Evolutionary conservation across 2,329 filamentous ascomycete genomes (phyloP), one percentile per base, ranked within the genome.

Genomic region (Triangularia verruculosa): DNA sequence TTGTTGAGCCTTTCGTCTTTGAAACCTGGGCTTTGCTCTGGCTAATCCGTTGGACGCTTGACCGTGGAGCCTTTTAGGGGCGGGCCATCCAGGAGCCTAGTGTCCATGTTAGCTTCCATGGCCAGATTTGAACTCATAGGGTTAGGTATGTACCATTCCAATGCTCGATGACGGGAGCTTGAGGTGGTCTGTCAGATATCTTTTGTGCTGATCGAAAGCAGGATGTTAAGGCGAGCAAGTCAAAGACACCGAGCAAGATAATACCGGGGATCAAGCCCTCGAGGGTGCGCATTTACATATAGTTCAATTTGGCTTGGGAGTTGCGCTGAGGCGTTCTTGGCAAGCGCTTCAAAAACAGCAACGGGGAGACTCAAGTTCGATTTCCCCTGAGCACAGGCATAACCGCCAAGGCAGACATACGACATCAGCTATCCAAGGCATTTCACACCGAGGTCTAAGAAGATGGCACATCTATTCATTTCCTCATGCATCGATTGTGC

Each of bases 11-110:
- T 28, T 54, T 13, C 24, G 22, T 54, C 51, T 25, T 54, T 24
- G 51, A 54, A 54, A 54, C 51, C 25, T 54, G 51, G 51, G 25
- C 22, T 54, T 54, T 54, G 22, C 51, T 13, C 51, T 54, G 3
- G 22, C 8, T 9, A 20, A 1, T 47, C 39, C 25, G 22, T 13
- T 54, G 13, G 51, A 25, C 6, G 51, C 6, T 28, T 54, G 51
- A 13, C 51, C 51, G 51, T 54, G 51, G 22, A 54, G 51, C 4
- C 25, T 11, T 22, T 27, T 15, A 27, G 20, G 51, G 12, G 51
- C 51, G 25, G 51, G 51, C 51, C 51, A 54, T 54, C 51, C 51
- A 54, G 51, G 51, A 54, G 51, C 51, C 51, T 54, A 24, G 20
- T 7, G 7, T 20, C 6, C 17, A 20, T 17, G n/a, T 47, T 17